phyloP scores from a whole-genome alignment of 2,329 filamentous ascomycete genomes.

The Chaetomium sp. region DNA sequence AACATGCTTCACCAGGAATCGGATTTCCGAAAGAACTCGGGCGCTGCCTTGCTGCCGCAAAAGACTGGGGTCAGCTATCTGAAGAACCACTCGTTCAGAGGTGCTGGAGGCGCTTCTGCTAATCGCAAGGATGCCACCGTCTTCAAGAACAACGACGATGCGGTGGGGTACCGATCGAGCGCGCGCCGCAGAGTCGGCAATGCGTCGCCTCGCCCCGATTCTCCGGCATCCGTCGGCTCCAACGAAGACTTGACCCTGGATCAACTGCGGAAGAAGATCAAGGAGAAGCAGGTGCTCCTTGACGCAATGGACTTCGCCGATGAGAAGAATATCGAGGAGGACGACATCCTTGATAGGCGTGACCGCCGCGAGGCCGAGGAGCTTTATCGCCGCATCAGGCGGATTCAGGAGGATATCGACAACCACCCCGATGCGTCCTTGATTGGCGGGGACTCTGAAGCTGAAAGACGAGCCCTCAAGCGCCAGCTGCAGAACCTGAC shows the following conservation, averaged over 20 bases:
- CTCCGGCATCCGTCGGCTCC: slow-evolving; percentile 67
- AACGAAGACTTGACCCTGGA: slow-evolving; percentile 84
- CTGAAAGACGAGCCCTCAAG: slow-evolving; percentile 81
- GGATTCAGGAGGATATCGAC: slow-evolving; percentile 93
- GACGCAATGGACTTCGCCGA: slow-evolving; percentile 97
- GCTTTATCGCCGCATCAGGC: slow-evolving; percentile 86
- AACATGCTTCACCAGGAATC: slow-evolving; percentile 87
- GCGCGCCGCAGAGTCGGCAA: slow-evolving; percentile 81
- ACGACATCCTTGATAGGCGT: slow-evolving; percentile 85
- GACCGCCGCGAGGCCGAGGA: slow-evolving; percentile 93
- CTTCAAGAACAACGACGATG: slow-evolving; percentile 94
- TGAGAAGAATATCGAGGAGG: slow-evolving; percentile 85
- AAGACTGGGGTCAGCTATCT: slow-evolving; percentile 98
- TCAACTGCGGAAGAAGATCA: slow-evolving; percentile 87
- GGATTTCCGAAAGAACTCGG: slow-evolving; percentile 82
- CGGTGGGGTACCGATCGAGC: slow-evolving; percentile 89
- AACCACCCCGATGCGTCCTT: slow-evolving; percentile 77
- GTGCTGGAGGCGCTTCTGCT: slow-evolving; percentile 56
- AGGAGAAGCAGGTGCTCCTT: slow-evolving; percentile 89
- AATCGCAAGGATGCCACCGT: slow-evolving; percentile 92
- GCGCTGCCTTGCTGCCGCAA: slow-evolving; percentile 87
- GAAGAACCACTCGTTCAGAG: slow-evolving; percentile 90
- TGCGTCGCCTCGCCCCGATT: slow-evolving; percentile 76
- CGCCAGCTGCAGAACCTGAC: slow-evolving; percentile 86
- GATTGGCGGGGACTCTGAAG: slow-evolving; percentile 76